A percentile compares a stretch with the other conserved stretches of the same genome.
Evolutionary conservation across 176 grass and related monocot species (phyloP).

Genomic region (Tillandsia leiboldiana): DNA sequence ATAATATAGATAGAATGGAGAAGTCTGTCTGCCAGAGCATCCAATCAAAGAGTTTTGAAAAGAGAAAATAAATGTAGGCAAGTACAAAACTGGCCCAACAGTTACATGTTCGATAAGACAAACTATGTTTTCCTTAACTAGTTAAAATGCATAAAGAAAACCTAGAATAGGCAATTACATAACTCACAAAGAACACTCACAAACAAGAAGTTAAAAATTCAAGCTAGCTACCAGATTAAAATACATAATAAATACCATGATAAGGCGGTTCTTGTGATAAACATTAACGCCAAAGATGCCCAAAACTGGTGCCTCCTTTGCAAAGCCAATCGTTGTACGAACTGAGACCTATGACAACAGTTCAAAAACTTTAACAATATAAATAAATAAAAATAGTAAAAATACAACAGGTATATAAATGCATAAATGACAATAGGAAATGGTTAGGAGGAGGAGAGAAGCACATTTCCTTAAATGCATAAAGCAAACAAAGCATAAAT

Average conservation of each 20-base stretch:
- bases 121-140: too few species aligned
- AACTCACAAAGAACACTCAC: background rate
- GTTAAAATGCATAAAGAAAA: too few species aligned
- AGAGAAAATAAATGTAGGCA: too few species aligned
- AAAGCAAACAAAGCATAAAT: background rate
- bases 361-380: constrained; percentile 7
- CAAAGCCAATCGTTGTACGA: constrained; percentile 74
- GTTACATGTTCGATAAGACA: too few species aligned
- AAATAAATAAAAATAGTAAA: constrained; percentile 23
- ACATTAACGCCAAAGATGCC: constrained; percentile 98
- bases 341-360: constrained; percentile 42
- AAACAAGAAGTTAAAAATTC: background rate
- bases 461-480: background rate
- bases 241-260: constrained; percentile 47
- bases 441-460: background rate
- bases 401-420: constrained; percentile 2
- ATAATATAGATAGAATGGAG: too few species aligned
- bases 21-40: too few species aligned
- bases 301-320: constrained; percentile 94
- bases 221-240: background rate
- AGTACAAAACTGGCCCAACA: too few species aligned
- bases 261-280: constrained; percentile 92
- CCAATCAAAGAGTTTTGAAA: too few species aligned
- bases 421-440: background rate
- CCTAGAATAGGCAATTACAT: background rate